These are phyloP conservation scores for Ascomycota sp. DNA, from an alignment of 2,329 filamentous ascomycete genomes.

Conservation along the genomic window DNA sequence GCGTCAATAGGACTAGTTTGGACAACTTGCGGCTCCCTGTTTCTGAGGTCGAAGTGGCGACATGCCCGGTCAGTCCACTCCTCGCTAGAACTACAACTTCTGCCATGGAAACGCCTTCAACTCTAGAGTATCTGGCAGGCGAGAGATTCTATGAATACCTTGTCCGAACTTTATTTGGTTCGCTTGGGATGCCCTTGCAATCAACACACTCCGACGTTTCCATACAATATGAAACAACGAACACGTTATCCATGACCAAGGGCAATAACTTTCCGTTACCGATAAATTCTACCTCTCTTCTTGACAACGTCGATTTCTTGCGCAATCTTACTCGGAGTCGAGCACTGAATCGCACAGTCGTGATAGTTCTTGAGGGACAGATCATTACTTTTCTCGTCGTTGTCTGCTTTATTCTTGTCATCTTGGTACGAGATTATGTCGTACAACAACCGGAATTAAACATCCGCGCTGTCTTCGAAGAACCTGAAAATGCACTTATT, in stretches of 20 bases:
- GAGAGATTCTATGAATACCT: slow-evolving; percentile 14
- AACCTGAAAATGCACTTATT: slow-evolving; percentile 12
- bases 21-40: slow-evolving; percentile 12
- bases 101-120: slow-evolving; percentile 9
- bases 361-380: slow-evolving; percentile 78
- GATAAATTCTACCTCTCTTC: slow-evolving; percentile 17
- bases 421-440: slow-evolving; percentile 91
- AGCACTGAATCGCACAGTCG: slow-evolving; percentile 54
- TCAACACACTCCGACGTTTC: slow-evolving; percentile 5
- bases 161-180: slow-evolving; percentile 10
- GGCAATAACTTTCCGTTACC: slow-evolving; percentile 1
- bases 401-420: slow-evolving; percentile 87
- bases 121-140: slow-evolving; percentile 10
- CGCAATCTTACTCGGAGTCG: slow-evolving; percentile 47
- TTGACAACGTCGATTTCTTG: slow-evolving; percentile 36
- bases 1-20: slow-evolving; percentile 6
- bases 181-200: slow-evolving; percentile 9
- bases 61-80: slow-evolving; percentile 16
- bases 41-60: slow-evolving; percentile 7
- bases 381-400: slow-evolving; percentile 85
- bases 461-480: slow-evolving; percentile 46
- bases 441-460: slow-evolving; percentile 91
- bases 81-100: slow-evolving; percentile 13
- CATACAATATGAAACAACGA: slow-evolving; percentile 2
- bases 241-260: slow-evolving; percentile 3